Evolutionary conservation across 495 filamentous ascomycete genomes (phyloP).

Genomic region (Penicillium malachiteum): DNA sequence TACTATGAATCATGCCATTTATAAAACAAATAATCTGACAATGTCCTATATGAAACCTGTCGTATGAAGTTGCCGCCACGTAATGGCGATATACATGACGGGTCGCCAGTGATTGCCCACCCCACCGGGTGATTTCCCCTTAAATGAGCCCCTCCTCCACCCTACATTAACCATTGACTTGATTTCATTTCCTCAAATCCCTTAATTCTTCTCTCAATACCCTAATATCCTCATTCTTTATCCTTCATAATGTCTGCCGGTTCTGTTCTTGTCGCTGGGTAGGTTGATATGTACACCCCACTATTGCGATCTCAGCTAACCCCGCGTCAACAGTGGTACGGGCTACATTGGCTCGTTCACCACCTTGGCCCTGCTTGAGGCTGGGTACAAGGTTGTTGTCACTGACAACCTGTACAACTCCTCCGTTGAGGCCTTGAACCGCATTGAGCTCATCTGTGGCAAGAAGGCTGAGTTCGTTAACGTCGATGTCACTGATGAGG

Average conservation of each 20-base stretch:
- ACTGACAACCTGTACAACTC: constrained; percentile 97
- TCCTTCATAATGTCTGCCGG: constrained; percentile 66
- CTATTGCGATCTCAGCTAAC: constrained; percentile 14
- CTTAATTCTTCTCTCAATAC: not conserved
- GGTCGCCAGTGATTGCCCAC: not conserved
- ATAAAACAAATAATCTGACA: too few species aligned
- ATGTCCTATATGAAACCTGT: too few species aligned
- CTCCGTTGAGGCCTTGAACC: constrained; percentile 80
- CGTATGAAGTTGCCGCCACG: constrained; percentile 10
- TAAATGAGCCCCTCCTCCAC: constrained; percentile 24
- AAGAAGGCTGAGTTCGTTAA: constrained; percentile 85
- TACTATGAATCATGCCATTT: not conserved
- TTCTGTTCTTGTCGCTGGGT: constrained; percentile 91
- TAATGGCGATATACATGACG: constrained; percentile 12
- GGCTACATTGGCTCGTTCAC: constrained; percentile 99
- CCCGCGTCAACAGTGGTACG: constrained; percentile 66
- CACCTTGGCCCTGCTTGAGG: constrained; percentile 82
- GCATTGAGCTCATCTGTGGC: constrained; percentile 89
- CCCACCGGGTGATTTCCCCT: constrained; percentile 23
- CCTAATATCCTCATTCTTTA: not conserved
- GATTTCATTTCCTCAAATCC: not conserved
- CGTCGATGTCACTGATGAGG: constrained; percentile 83
- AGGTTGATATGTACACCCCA: constrained; percentile 36
- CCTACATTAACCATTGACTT: constrained; percentile 2
- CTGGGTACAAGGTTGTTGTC: constrained; percentile 94